These are phyloP conservation scores for Tulasnella sp. DNA, from an alignment of 768 basidiomycete species.

Conservation along the genomic window DNA sequence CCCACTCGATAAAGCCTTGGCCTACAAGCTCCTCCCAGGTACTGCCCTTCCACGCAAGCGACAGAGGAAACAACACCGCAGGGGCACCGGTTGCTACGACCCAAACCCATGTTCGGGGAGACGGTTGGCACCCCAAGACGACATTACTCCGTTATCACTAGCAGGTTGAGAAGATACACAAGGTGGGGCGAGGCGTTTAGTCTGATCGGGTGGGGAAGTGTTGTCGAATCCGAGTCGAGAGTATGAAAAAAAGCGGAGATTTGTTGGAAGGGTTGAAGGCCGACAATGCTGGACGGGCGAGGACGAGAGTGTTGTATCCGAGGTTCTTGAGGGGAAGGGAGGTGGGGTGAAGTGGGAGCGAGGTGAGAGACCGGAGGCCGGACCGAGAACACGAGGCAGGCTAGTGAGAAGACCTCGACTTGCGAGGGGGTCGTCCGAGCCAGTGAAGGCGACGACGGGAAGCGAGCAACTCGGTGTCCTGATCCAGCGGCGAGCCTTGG, in stretches of 20 bases:
- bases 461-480: neutral
- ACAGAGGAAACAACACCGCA: neutral
- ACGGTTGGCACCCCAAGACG: neutral
- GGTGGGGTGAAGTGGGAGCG: constrained; percentile 5
- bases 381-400: neutral
- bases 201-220: neutral
- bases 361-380: constrained; percentile 5
- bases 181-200: neutral
- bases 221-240: neutral
- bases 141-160: neutral
- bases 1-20: neutral
- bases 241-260: neutral
- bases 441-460: neutral
- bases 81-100: neutral
- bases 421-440: neutral
- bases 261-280: neutral
- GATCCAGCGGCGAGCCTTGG: neutral
- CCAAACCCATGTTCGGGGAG: constrained; percentile 1
- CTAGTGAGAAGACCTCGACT: neutral
- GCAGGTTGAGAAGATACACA: neutral
- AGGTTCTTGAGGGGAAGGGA: neutral
- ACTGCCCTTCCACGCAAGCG: neutral
- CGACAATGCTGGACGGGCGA: constrained; percentile 2
- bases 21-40: neutral
- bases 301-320: neutral